Base-by-base conservation (phyloP, 768 basidiomycete species). In the Tylopilus vinaceipallidus region DNA sequence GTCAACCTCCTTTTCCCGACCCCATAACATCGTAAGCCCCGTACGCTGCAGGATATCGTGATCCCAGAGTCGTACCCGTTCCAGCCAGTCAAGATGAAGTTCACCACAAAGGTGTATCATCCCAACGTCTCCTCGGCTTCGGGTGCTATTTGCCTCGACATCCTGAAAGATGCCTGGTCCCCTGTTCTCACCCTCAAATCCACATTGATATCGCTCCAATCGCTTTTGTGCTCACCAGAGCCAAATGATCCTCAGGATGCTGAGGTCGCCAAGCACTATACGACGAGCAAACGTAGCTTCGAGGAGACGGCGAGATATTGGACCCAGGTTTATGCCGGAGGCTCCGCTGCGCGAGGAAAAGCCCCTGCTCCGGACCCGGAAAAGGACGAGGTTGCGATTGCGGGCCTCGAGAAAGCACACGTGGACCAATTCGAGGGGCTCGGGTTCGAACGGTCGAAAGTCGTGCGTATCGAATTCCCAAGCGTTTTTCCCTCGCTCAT, bases 171-270 rank as follows among this genome's bases (percentile, higher is more conserved):
- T 60, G 89, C 90, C n/a, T 95, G 91, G 91, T 89, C 86, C 7
- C 91, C 94, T 38, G 93, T 98, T 27, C 80, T 97, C 50, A 97
- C 95, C 2, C 85, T 98, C 64, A 98, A 97, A 69, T 93, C 91
- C 36, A 98, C 95, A 2, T 73, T 98, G 61, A 95, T 98, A 65
- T 95, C 92, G 2, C 79, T 98, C 13, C 95, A 98, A 67, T 91
- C 89, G 33, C 77, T 98, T 20, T 76, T 98, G 16, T 95, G 93
- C 69, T 88, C 86, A 9, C 95, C 95, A 0, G 93, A 97, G 65
- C 95, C 95, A 8, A 90, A 88, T 55, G 95, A 98, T 64, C 95
- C 95, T 0, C 95, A 98, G 71, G 95, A 98, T 63, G 95, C 95
- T 0, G 94, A 98, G 71, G 95, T 98, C 11, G 95, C 95, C 12